Percentiles rank a stretch among this genome's conserved stretches.
These are phyloP conservation scores for Aspergillus pseudonomiae DNA, from an alignment of 2,329 filamentous ascomycete species.

Conservation along the genomic window DNA sequence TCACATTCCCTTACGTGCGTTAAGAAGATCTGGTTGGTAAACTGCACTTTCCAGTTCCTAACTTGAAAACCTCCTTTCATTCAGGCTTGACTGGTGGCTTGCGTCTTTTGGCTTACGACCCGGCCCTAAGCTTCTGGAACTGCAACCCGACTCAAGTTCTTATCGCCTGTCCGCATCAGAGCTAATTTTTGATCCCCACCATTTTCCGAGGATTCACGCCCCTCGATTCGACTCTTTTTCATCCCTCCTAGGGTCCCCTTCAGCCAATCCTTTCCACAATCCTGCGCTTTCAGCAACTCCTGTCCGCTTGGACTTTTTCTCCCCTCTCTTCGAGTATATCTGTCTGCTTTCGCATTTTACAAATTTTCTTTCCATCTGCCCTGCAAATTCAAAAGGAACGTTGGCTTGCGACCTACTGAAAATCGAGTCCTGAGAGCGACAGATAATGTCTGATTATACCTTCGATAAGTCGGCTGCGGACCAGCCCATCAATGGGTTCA, in stretches of 20 bases:
- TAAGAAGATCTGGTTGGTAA: conserved; percentile 1
- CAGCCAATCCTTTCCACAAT: conserved; percentile 4
- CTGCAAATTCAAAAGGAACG: not conserved
- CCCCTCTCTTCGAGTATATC: not conserved
- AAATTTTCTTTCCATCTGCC: conserved; percentile 4
- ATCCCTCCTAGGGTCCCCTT: conserved; percentile 3
- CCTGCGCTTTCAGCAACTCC: not conserved
- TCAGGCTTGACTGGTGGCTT: not conserved
- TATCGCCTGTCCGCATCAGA: conserved; percentile 10
- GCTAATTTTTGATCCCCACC: conserved; percentile 10
- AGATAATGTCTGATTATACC: conserved; percentile 33
- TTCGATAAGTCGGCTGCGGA: conserved; percentile 30
- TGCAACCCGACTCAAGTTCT: conserved; percentile 8
- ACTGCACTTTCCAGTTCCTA: conserved; percentile 2
- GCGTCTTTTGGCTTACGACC: not conserved
- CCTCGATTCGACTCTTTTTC: conserved; percentile 13
- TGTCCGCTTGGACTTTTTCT: not conserved
- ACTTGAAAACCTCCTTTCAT: not conserved
- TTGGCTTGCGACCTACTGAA: not conserved
- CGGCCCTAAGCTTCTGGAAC: conserved; percentile 10
- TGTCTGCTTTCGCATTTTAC: not conserved
- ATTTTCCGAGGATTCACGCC: conserved; percentile 12
- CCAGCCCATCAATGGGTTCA: conserved; percentile 32
- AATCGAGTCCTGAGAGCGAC: not conserved
- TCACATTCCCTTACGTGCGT: not conserved